Conservation (phyloP, 768 basidiomycete genomes). For the Rhodosporidiobolus sp. region DNA sequence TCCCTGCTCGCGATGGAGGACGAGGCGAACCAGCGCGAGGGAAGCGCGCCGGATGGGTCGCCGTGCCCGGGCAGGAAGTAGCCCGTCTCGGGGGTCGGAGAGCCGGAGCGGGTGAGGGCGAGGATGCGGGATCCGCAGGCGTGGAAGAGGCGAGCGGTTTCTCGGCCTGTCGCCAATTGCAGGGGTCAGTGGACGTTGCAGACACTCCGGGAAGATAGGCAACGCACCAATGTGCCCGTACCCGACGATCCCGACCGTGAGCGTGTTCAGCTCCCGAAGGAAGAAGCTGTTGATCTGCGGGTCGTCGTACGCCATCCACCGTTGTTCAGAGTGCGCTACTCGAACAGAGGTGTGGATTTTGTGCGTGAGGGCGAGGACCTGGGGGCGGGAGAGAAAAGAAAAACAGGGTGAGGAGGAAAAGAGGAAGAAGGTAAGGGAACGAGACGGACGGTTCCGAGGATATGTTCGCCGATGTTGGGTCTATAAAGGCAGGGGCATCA, state of each 20-base stretch:
- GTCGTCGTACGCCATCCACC: neutral
- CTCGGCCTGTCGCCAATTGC: conserved; percentile 2
- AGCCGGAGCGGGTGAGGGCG: conserved; percentile 5
- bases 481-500: too few relatives aligned
- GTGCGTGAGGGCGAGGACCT: conserved; percentile 5
- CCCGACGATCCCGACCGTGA: neutral
- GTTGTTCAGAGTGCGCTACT: neutral
- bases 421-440: too few relatives aligned
- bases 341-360: neutral
- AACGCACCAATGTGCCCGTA: conserved; percentile 11
- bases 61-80: conserved; percentile 5
- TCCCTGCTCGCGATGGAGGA: neutral
- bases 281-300: neutral
- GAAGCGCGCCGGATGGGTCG: neutral
- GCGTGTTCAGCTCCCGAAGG: neutral
- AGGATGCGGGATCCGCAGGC: conserved; percentile 3
- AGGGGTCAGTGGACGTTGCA: too few relatives aligned
- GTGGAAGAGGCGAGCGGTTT: conserved; percentile 12
- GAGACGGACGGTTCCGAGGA: neutral
- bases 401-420: neutral
- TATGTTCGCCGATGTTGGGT: conserved; percentile 10
- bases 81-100: neutral
- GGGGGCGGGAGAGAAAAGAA: neutral
- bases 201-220: neutral
- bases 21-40: neutral